Evolutionary conservation across 345 rosid genomes (phyloP).

Genomic region (Ceriops zippeliana): DNA sequence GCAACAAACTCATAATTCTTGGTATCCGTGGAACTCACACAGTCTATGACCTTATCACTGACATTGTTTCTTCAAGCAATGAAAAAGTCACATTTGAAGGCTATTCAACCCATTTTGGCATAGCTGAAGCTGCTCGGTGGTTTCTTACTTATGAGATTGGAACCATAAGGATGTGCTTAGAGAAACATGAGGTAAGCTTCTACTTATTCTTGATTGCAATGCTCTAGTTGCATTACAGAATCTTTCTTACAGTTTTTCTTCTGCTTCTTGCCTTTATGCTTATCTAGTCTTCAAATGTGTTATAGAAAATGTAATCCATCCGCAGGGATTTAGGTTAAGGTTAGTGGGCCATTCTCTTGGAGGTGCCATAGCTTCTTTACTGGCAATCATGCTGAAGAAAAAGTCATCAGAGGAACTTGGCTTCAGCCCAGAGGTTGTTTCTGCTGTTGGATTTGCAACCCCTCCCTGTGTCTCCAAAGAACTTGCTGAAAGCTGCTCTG

Average conservation of each 20-base stretch:
- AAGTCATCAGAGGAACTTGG: slow-evolving; percentile 72
- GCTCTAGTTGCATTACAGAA: slow-evolving; percentile 2
- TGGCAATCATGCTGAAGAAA: slow-evolving; percentile 78
- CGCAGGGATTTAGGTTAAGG: slow-evolving; percentile 92
- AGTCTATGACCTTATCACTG: slow-evolving; percentile 79
- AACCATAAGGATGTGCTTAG: slow-evolving; percentile 62
- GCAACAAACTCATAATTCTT: slow-evolving; percentile 65
- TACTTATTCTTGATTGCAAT: neutral
- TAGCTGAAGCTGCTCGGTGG: slow-evolving; percentile 95
- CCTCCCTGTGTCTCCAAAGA: slow-evolving; percentile 91
- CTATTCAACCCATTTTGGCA: slow-evolving; percentile 92
- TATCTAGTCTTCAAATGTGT: neutral
- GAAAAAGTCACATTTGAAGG: slow-evolving; percentile 87
- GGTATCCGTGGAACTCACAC: slow-evolving; percentile 91
- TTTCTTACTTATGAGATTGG: slow-evolving; percentile 76
- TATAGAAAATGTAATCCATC: slow-evolving; percentile 34
- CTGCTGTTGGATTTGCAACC: slow-evolving; percentile 87
- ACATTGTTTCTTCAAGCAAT: slow-evolving; percentile 74
- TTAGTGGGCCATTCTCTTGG: slow-evolving; percentile 98
- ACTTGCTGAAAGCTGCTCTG: slow-evolving; percentile 83
- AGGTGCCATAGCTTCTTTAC: slow-evolving; percentile 76
- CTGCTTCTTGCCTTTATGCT: neutral
- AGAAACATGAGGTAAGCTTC: slow-evolving; percentile 56
- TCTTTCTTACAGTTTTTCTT: neutral
- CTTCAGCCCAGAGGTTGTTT: slow-evolving; percentile 64